Evolutionary conservation across 1,284 basidiomycete species (phyloP), one percentile per base, ranked within the genome.

Genomic region (Moesziomyces globuligerus): DNA sequence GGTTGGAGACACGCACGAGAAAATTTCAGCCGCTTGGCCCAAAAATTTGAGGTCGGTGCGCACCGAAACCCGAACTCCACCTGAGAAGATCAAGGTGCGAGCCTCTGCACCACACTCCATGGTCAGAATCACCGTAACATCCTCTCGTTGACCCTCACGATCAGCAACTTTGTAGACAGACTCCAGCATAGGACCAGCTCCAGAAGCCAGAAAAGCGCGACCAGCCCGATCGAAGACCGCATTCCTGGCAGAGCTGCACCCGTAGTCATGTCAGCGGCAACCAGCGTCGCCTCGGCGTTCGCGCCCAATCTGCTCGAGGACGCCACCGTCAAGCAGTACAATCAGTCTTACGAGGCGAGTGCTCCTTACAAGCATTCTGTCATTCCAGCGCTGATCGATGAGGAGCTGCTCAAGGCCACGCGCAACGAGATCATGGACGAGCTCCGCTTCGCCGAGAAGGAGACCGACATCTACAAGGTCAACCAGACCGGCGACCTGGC

Each of bases 381-480:
- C 53, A 87, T 97, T 47, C 88, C 91, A 44, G 88, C 89, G 66
- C 86, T 98, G 24, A 91, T 98, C 84, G 88, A 90, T 77, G 90
- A 95, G 75, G 89, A 90, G 20, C 86, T 96, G 26, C 86, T 95
- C 52, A 85, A 85, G 65, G 86, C 86, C 28, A 91, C 92, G 50
- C 90, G 91, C 83, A 88, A 91, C 72, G 91, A 93, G 81, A 86
- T 94, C 75, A 85, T 93, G 70, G 86, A 87, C 40, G 89, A 96
- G 75, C 89, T 98, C 79, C 91, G 88, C 76, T 98, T 97, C 83
- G 90, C 93, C 7, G 91, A 94, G 84, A 98, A 97, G 85, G 93
- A 98, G 86, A 98, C 95, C 7, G 95, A 98, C 81, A 98, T 98
- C 74, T 98, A 98, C 88, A 95, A 94, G 88, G 91, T 98, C 75